Conservation (phyloP, 1,139 yeast species). For the Debaryomyces udenii region DNA sequence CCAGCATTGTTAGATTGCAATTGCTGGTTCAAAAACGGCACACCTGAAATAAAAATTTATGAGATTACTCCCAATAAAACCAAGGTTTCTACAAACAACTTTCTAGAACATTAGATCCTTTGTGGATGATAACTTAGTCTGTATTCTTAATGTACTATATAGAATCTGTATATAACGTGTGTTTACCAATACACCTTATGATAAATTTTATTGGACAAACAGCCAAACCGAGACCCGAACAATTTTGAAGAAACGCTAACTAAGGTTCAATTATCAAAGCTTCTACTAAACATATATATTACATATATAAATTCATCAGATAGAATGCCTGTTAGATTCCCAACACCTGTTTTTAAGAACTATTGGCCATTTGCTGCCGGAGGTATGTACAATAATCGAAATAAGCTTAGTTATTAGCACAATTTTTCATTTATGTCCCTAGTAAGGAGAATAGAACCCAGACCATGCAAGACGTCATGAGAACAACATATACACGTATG, state of each 20-base stretch:
- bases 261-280: conserved; percentile 1
- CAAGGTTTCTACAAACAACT: no score
- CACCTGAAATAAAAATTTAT: conserved; percentile 50
- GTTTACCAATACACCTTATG: conserved; percentile 2
- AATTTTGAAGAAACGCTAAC: conserved; percentile 5
- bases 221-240: conserved; percentile 16
- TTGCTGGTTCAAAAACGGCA: conserved; percentile 34
- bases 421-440: conserved; percentile 1
- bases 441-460: neutral
- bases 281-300: neutral
- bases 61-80: conserved; percentile 14
- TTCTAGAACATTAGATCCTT: no score
- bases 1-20: conserved; percentile 24
- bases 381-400: conserved; percentile 40
- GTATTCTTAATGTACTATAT: neutral
- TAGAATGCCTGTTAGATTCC: conserved; percentile 29
- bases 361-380: conserved; percentile 56
- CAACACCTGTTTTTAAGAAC: conserved; percentile 50
- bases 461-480: no score
- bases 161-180: conserved; percentile 7
- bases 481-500: no score
- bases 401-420: conserved; percentile 3
- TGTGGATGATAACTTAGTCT: no score
- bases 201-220: conserved; percentile 17
- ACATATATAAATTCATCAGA: conserved; percentile 3